These are phyloP conservation scores for Colletotrichum eremochloae DNA, from an alignment of 2,329 filamentous ascomycete genomes.

Conservation along the genomic window DNA sequence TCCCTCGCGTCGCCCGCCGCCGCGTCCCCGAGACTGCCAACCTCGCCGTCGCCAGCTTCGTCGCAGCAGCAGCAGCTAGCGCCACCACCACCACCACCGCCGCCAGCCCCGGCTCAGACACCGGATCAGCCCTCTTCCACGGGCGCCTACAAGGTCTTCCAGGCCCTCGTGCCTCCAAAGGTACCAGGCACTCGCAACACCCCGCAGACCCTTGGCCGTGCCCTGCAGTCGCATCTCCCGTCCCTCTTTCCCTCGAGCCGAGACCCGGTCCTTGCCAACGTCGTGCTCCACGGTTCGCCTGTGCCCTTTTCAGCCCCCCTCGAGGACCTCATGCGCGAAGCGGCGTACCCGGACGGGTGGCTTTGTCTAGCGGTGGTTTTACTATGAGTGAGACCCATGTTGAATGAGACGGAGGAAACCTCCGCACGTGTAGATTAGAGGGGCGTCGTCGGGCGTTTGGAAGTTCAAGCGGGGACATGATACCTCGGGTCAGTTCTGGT, in stretches of 20 bases:
- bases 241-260: constrained; percentile 88
- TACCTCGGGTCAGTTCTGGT: not conserved
- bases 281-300: constrained; percentile 86
- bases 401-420: not conserved
- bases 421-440: not conserved
- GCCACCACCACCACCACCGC: not conserved
- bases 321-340: constrained; percentile 85
- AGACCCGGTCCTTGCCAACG: constrained; percentile 85
- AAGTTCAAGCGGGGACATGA: not conserved
- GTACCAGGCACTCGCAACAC: constrained; percentile 52
- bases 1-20: not conserved
- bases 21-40: not conserved
- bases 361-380: constrained; percentile 85
- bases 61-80: not conserved
- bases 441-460: not conserved
- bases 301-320: constrained; percentile 85
- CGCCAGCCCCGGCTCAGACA: constrained; percentile 1
- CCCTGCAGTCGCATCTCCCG: constrained; percentile 81
- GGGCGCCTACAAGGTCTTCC: constrained; percentile 78
- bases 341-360: constrained; percentile 94
- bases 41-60: constrained; percentile 39
- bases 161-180: constrained; percentile 75
- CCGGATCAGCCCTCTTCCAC: constrained; percentile 47
- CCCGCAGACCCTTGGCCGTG: constrained; percentile 75
- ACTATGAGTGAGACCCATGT: constrained; percentile 55